Evolutionary conservation across 768 basidiomycete genomes (phyloP).

Genomic region (Russula sp.): DNA sequence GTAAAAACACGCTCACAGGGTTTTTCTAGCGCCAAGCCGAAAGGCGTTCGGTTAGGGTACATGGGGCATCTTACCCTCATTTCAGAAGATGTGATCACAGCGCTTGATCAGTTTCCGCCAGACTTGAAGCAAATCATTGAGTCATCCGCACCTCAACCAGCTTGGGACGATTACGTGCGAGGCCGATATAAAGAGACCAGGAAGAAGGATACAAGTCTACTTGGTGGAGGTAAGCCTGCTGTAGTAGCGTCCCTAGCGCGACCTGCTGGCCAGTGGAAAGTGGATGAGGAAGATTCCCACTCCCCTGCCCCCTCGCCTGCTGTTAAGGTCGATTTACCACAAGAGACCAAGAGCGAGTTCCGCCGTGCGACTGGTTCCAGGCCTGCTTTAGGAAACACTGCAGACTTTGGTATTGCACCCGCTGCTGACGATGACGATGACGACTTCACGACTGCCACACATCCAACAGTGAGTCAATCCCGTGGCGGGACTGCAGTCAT

Average conservation of each 20-base stretch:
- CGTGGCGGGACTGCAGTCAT: background rate
- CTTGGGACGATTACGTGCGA: conserved; percentile 87
- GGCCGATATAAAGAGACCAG: conserved; percentile 84
- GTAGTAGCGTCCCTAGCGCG: conserved; percentile 27
- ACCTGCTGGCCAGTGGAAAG: conserved; percentile 46
- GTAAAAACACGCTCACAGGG: background rate
- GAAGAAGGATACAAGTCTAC: conserved; percentile 63
- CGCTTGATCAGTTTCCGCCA: conserved; percentile 79
- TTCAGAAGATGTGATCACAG: conserved; percentile 87
- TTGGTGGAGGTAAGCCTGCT: conserved; percentile 82
- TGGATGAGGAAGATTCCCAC: conserved; percentile 46
- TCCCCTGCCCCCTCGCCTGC: conserved; percentile 6
- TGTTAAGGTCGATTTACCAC: conserved; percentile 14
- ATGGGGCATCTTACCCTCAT: conserved; percentile 97
- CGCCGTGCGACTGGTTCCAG: conserved; percentile 39
- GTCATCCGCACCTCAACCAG: conserved; percentile 61
- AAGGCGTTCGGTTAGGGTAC: conserved; percentile 79
- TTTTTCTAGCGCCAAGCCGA: conserved; percentile 51
- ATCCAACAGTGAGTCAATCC: conserved; percentile 36
- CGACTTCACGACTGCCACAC: conserved; percentile 36
- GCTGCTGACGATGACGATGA: conserved; percentile 41
- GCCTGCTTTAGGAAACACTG: conserved; percentile 43
- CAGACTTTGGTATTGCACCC: conserved; percentile 53
- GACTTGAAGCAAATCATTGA: conserved; percentile 63
- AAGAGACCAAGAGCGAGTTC: conserved; percentile 50